A percentile compares a stretch with the other conserved stretches of the same genome.
Evolutionary conservation across 495 filamentous ascomycete genomes (phyloP).

Genomic region (Aspergillus incahuasiensis): DNA sequence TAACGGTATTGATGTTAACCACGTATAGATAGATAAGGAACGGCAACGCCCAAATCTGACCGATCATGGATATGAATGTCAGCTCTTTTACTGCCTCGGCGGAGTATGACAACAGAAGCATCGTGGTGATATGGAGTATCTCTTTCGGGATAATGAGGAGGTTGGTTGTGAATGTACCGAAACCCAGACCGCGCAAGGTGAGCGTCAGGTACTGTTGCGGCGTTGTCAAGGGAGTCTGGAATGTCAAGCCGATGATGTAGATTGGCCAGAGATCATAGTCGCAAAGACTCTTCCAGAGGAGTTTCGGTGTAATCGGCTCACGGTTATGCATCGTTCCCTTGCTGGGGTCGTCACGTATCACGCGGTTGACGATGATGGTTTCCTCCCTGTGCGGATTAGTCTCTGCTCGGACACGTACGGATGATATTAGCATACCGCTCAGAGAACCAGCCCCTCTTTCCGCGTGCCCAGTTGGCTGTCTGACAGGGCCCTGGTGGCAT

Average conservation of each 20-base stretch:
- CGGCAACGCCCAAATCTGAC: conserved; percentile 51
- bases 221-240: conserved; percentile 45
- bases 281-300: conserved; percentile 41
- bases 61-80: conserved; percentile 42
- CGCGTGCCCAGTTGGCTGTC: conserved; percentile 52
- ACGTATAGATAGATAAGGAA: conserved; percentile 46
- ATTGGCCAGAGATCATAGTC: conserved; percentile 58
- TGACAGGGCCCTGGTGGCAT: conserved; percentile 58
- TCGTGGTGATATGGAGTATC: conserved; percentile 28
- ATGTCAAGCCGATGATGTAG: conserved; percentile 47
- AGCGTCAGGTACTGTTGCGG: conserved; percentile 44
- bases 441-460: conserved; percentile 55
- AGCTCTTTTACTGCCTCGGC: conserved; percentile 43
- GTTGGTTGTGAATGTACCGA: conserved; percentile 47
- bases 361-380: conserved; percentile 55
- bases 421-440: conserved; percentile 51
- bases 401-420: no score
- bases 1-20: conserved; percentile 30
- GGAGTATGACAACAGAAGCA: conserved; percentile 36
- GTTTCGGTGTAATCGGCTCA: conserved; percentile 39
- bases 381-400: conserved; percentile 6
- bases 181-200: conserved; percentile 47
- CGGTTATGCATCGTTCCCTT: conserved; percentile 60
- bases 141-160: conserved; percentile 56
- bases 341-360: conserved; percentile 59